Evolutionary conservation across 257 asterid species (phyloP), one percentile per base, ranked within the genome.

Genomic region (Capsicum rhomboideum): DNA sequence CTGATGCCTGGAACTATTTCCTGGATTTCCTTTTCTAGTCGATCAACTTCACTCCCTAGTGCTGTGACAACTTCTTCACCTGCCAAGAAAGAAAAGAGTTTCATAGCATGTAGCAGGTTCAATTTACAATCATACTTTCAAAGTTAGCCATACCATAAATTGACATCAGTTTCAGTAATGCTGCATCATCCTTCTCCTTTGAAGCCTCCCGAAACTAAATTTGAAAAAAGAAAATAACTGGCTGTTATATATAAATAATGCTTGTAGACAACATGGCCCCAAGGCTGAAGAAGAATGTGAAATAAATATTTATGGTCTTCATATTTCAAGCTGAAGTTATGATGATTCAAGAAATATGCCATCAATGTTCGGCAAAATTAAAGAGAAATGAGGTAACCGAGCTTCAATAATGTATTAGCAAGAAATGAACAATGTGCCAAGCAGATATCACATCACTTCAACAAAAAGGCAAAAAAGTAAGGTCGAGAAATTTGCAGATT

Each of bases 51-150:
- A 82, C 97, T 93, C 80, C 99, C 99, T 40, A 94, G 91, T 82
- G 99, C 99, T 21, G 97, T 96, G 42, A 96, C 99, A 85, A 95
- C 97, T 85, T 96, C 99, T 90, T 96, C 99, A 81, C 99, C 99
- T 94, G 91, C 80, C 84, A 42, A 74, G 67, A 23, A 68, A 10
- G 6, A 23, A 67, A 18, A 69, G 54, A 78, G 37, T 34, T 50
- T 50, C 46, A 77, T 50, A 77, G 63, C 82, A 50, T 26, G 40
- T 50, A 49, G 50, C 23, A 28, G 18, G 63, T 28, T 46, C 17
- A 50, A 17, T 77, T 77, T 6, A 50, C 1, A 77, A 9, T 10
- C 46, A 50, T 28, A 50, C 46, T 14, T 50, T 52, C 63, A 77
- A 77, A 77, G 28, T 50, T 79, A 79, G 74, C 6, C 14, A 86